Percentiles rank a stretch among this genome's conserved stretches.
These are phyloP conservation scores for Claviceps sp. DNA, from an alignment of 2,329 filamentous ascomycete species.

Conservation along the genomic window DNA sequence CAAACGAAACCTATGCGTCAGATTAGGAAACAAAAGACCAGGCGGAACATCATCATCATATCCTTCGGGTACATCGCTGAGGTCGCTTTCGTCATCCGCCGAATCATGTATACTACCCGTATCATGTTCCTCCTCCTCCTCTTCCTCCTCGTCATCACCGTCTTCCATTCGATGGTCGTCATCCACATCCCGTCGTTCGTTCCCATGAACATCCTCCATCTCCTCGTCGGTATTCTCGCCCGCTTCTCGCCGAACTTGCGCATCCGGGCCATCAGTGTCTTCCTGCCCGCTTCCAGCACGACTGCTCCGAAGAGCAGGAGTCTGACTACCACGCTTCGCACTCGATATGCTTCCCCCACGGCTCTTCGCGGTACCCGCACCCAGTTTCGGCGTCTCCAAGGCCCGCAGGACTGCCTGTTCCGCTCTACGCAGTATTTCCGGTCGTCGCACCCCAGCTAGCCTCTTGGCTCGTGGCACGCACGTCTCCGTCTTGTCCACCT, in stretches of 20 bases:
- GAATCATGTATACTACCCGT: slow-evolving; percentile 49
- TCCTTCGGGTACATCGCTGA: slow-evolving; percentile 48
- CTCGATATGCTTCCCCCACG: slow-evolving; percentile 39
- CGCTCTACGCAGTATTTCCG: slow-evolving; percentile 47
- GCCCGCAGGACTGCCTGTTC: slow-evolving; percentile 42
- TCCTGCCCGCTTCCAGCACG: slow-evolving; percentile 26
- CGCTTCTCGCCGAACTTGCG: slow-evolving; percentile 23
- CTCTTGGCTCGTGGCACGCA: slow-evolving; percentile 25
- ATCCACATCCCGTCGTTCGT: slow-evolving; percentile 16
- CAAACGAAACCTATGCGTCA: slow-evolving; percentile 20
- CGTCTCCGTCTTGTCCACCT: slow-evolving; percentile 28
- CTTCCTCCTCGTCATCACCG: slow-evolving; percentile 1
- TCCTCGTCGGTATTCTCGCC: slow-evolving; percentile 22
- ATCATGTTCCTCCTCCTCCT: slow-evolving; percentile 7
- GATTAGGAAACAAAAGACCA: slow-evolving; percentile 38
- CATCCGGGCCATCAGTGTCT: slow-evolving; percentile 28
- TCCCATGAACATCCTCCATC: slow-evolving; percentile 28
- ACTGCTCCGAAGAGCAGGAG: slow-evolving; percentile 22
- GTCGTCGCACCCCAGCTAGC: slow-evolving; percentile 32
- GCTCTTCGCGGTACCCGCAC: slow-evolving; percentile 30
- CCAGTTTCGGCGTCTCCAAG: slow-evolving; percentile 34
- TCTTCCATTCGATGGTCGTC: slow-evolving; percentile 18
- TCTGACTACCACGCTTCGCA: slow-evolving; percentile 29
- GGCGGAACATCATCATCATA: slow-evolving; percentile 44
- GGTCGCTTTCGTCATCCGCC: slow-evolving; percentile 55